Evolutionary conservation across 257 asterid genomes (phyloP), one percentile per base, ranked within the genome.

Genomic region (Solanum virginianum): DNA sequence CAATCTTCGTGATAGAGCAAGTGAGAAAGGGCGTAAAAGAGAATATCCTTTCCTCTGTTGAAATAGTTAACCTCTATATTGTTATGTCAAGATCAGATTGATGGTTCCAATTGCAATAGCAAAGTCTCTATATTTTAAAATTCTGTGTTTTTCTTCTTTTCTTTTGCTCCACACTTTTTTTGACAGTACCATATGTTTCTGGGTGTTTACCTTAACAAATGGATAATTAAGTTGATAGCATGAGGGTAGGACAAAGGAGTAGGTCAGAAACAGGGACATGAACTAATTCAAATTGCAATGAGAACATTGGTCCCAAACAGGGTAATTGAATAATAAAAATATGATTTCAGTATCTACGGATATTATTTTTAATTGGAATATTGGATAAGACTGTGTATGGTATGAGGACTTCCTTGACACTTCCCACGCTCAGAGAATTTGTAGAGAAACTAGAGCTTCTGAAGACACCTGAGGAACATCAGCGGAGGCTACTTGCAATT

Each of bases 391-490:
- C 15, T 49, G 24, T 22, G 81, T 22, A 13, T 60, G 53, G 80
- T 83, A 66, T 32, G 75, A 89, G 84, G 89, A 80, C 84, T 89
- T 94, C 94, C 97, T 95, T 94, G 89, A 97, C 97, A 2, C 43
- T 84, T 84, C 89, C 80, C 91, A 97, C 98, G 90, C 95, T 93
- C 85, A 91, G 96, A 90, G 95, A 91, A 87, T 90, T 87, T 83
- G 90, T 90, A 74, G 90, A 87, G 83, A 92, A 89, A 84, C 80
- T 94, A 65, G 91, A 93, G 89, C 90, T 88, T 69, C 90, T 97
- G 83, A 93, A 92, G 87, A 91, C 90, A 55, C 96, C 98, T 0
- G 95, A 92, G 88, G 98, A 95, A 88, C 92, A 92, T 75, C 94
- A 83, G 85, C 93, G 93, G 81, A 91, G 95, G 85, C 88, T 94